A percentile compares a stretch with the other conserved stretches of the same genome.
Conservation (phyloP, 768 basidiomycete genomes). For the Leccinum truebloodii region DNA sequence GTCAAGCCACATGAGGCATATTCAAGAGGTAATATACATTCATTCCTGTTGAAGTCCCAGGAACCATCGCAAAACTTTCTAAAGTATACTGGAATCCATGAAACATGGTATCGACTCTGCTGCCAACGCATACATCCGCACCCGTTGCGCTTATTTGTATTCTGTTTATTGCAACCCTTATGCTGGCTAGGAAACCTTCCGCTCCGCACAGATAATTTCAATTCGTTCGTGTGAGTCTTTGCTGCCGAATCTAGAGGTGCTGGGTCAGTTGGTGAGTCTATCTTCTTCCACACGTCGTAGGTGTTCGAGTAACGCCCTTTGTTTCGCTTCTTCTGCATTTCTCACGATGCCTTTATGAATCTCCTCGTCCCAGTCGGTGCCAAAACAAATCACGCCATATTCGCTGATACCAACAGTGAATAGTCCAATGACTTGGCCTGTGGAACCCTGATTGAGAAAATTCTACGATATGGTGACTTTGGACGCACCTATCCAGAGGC, state of each 20-base stretch:
- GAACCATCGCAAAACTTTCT: background rate
- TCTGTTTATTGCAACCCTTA: background rate
- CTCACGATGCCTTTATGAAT: constrained; percentile 41
- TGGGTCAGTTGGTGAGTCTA: constrained; percentile 20
- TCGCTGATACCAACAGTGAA: constrained; percentile 72
- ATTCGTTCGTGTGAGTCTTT: background rate
- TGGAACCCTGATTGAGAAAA: constrained; percentile 12
- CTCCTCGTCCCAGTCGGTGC: constrained; percentile 51
- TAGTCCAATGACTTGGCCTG: constrained; percentile 73
- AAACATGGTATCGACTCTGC: background rate
- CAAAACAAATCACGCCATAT: constrained; percentile 59
- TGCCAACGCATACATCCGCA: background rate
- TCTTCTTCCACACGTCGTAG: constrained; percentile 14
- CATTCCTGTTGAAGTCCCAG: background rate
- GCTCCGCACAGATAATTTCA: background rate
- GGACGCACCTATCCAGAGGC: constrained; percentile 50
- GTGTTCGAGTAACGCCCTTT: constrained; percentile 26
- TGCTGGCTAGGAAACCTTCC: background rate
- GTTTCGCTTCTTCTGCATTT: constrained; percentile 36
- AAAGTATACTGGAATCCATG: background rate
- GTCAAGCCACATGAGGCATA: background rate
- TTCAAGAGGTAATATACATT: background rate
- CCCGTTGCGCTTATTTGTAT: background rate
- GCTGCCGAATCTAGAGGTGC: background rate
- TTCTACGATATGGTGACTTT: background rate